A percentile compares a stretch with the other conserved stretches of the same genome.
phyloP scores from a whole-genome alignment of 208 protist species.

The Acanthamoeba healyi region DNA sequence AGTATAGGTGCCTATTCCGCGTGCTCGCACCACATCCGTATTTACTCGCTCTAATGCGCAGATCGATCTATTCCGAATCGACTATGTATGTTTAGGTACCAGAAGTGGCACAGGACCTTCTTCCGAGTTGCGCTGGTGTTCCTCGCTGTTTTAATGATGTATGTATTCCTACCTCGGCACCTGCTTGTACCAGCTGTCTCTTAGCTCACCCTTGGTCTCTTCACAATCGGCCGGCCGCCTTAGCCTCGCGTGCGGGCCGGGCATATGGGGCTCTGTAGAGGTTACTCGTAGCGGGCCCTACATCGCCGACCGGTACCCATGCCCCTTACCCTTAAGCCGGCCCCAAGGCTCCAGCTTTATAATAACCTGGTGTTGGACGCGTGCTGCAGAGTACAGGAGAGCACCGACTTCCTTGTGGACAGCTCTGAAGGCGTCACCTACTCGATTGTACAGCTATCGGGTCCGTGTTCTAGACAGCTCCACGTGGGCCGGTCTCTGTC shows the following conservation, averaged over 20 bases:
- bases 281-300: conserved; percentile 21
- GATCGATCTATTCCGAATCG: not conserved
- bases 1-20: not conserved
- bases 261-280: conserved; percentile 44
- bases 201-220: not conserved
- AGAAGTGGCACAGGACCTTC: conserved; percentile 60
- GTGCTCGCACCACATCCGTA: not conserved
- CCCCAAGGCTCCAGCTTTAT: too few species aligned
- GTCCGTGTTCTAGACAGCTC: not conserved
- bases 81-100: not conserved
- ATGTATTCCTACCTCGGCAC: not conserved
- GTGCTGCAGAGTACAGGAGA: not conserved
- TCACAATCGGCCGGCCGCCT: not conserved
- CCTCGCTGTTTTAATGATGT: not conserved
- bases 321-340: not conserved
- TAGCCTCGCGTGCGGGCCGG: conserved; percentile 34
- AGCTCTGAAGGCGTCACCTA: not conserved
- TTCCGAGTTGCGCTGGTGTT: not conserved
- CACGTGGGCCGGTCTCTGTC: not conserved
- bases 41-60: not conserved
- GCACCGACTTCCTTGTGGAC: conserved; percentile 51
- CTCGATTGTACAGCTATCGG: not conserved
- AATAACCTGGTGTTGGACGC: not conserved
- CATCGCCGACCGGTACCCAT: conserved; percentile 29
- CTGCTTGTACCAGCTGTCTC: not conserved